Conservation (phyloP, 441 rosid species). For the Rhodomyrtus psidioides region DNA sequence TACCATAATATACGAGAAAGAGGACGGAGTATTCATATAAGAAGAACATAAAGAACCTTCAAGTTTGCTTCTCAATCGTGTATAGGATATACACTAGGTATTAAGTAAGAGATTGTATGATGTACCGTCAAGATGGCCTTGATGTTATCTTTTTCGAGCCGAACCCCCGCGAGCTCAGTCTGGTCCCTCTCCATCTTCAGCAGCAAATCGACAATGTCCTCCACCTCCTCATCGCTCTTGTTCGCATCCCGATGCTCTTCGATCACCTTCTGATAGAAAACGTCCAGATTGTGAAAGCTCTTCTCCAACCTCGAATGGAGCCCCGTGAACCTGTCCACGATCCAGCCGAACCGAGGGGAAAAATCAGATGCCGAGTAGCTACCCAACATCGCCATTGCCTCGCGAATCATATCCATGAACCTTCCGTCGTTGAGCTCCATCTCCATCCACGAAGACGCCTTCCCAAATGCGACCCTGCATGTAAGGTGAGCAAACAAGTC, state of each 20-base stretch:
- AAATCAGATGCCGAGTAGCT: constrained; percentile 4
- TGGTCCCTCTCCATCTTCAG: not conserved
- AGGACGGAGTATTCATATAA: not conserved
- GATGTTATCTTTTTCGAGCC: not conserved
- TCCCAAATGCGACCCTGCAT: not conserved
- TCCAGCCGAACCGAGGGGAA: not conserved
- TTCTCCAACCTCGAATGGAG: not conserved
- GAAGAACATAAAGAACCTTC: not conserved
- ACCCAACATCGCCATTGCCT: not conserved
- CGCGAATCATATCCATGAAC: not conserved
- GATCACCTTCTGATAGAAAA: not conserved
- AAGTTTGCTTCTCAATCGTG: not conserved
- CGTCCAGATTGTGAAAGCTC: not conserved
- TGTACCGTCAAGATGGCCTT: not conserved
- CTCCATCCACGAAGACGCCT: not conserved
- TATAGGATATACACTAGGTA: not conserved
- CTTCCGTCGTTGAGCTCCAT: not conserved
- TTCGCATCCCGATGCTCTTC: not conserved
- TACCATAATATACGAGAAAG: not conserved
- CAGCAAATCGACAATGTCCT: not conserved
- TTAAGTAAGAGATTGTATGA: not conserved
- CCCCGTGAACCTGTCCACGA: not conserved
- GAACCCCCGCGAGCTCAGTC: not conserved
- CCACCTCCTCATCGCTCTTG: not conserved
- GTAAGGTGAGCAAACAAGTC: not conserved